A percentile compares a stretch with the other conserved stretches of the same genome.
These are phyloP conservation scores for Coemansia sp. DNA, from an alignment of 192 early-diverging fungal genomes.

Conservation along the genomic window DNA sequence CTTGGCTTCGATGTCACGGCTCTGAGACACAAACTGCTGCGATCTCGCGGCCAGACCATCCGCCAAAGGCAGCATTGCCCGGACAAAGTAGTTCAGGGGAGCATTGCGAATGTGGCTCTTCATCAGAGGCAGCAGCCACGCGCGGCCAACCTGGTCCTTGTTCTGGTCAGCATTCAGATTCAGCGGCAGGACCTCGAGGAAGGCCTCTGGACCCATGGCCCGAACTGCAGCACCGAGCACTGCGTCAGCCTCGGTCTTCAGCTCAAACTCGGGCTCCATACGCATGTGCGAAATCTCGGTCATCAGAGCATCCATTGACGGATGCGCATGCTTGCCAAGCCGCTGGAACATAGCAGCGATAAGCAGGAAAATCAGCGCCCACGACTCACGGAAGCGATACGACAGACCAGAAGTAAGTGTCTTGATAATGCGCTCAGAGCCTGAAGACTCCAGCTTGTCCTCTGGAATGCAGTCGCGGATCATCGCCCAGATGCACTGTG, in stretches of 20 bases:
- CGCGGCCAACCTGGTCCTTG: conserved; percentile 62
- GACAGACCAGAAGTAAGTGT: conserved; percentile 60
- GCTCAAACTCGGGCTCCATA: conserved; percentile 78
- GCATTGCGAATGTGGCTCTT: conserved; percentile 73
- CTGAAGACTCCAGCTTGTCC: conserved; percentile 66
- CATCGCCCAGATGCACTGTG: conserved; percentile 69
- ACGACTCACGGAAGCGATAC: conserved; percentile 80
- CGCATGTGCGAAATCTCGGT: conserved; percentile 72
- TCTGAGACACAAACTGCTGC: conserved; percentile 57
- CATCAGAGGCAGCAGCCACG: conserved; percentile 88
- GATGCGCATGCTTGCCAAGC: conserved; percentile 63
- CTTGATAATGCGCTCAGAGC: conserved; percentile 56
- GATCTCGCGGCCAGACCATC: conserved; percentile 69
- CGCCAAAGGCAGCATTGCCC: conserved; percentile 74
- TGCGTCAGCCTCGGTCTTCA: conserved; percentile 83
- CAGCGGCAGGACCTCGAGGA: conserved; percentile 73
- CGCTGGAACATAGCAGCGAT: conserved; percentile 75
- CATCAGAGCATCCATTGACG: conserved; percentile 61
- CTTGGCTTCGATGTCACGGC: conserved; percentile 75
- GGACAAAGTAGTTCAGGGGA: conserved; percentile 69
- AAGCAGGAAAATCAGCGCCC: conserved; percentile 79
- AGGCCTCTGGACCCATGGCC: conserved; percentile 75
- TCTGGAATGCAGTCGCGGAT: conserved; percentile 75
- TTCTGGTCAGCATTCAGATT: conserved; percentile 70
- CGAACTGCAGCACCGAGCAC: conserved; percentile 78